phyloP scores from a whole-genome alignment of 352 stramenopile genomes.

The Phytophthora chlamydospora region DNA sequence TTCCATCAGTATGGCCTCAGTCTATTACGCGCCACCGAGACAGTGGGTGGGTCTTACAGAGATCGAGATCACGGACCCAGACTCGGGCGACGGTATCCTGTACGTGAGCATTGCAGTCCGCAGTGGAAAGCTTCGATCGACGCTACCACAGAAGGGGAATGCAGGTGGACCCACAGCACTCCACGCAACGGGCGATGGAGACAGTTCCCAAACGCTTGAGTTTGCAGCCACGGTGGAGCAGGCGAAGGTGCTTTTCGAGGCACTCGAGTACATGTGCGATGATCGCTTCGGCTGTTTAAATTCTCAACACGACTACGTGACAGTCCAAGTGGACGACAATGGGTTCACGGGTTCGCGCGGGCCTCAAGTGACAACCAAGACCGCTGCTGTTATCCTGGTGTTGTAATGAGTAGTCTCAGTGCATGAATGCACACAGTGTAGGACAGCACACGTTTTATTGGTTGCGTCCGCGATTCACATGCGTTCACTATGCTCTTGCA shows the following conservation, averaged over 20 bases:
- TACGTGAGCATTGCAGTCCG: conserved; percentile 51
- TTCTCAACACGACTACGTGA: conserved; percentile 42
- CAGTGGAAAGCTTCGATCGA: conserved; percentile 42
- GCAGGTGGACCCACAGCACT: conserved; percentile 13
- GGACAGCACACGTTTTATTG: conserved; percentile 6
- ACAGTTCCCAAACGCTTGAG: conserved; percentile 30
- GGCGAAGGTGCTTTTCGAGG: conserved; percentile 28
- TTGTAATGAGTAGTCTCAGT: neutral
- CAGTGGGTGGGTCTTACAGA: conserved; percentile 33
- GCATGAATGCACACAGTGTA: neutral
- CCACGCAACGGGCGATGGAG: conserved; percentile 7
- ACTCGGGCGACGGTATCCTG: conserved; percentile 45
- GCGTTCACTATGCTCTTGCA: conserved; percentile 7
- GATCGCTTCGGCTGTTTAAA: conserved; percentile 33
- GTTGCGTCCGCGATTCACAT: conserved; percentile 3
- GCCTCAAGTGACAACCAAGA: conserved; percentile 34
- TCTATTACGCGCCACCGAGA: conserved; percentile 36
- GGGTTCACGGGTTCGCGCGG: conserved; percentile 50
- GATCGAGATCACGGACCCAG: conserved; percentile 47
- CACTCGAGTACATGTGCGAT: conserved; percentile 48
- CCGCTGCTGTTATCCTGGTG: conserved; percentile 23
- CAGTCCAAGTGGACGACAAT: conserved; percentile 63
- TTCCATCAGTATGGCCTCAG: conserved; percentile 31
- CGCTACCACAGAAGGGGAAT: neutral
- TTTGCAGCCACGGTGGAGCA: conserved; percentile 39